phyloP scores from a whole-genome alignment of 1,284 basidiomycete species.

The Ustilago cynodontis region DNA sequence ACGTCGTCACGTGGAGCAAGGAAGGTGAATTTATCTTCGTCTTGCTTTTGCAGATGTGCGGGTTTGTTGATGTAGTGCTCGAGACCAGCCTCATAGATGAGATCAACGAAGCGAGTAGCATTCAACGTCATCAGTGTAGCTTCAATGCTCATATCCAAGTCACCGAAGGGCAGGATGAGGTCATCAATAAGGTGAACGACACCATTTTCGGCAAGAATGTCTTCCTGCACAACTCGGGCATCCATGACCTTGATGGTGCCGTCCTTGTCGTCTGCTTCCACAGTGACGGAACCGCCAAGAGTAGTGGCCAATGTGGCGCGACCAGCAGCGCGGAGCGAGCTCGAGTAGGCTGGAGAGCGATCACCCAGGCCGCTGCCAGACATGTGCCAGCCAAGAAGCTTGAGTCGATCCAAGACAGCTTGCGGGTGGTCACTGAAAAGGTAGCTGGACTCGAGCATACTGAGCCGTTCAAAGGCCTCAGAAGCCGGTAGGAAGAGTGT shows the following conservation, averaged over 20 bases:
- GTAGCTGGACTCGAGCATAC: slow-evolving; percentile 54
- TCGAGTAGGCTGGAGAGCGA: slow-evolving; percentile 59
- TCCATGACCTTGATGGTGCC: slow-evolving; percentile 37
- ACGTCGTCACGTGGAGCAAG: slow-evolving; percentile 91
- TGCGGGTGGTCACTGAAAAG: slow-evolving; percentile 55
- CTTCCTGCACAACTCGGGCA: slow-evolving; percentile 57
- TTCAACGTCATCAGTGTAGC: slow-evolving; percentile 90
- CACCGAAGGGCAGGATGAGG: slow-evolving; percentile 81
- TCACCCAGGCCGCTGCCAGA: slow-evolving; percentile 60
- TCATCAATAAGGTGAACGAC: slow-evolving; percentile 89
- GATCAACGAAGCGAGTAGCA: slow-evolving; percentile 89
- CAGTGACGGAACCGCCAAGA: slow-evolving; percentile 57
- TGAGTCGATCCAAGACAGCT: slow-evolving; percentile 59
- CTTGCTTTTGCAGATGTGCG: slow-evolving; percentile 34
- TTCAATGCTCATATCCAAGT: slow-evolving; percentile 87
- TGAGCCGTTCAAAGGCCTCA: slow-evolving; percentile 77
- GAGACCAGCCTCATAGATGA: slow-evolving; percentile 77
- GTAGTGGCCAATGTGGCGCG: slow-evolving; percentile 52
- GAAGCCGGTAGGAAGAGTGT: slow-evolving; percentile 92
- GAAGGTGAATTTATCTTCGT: slow-evolving; percentile 67
- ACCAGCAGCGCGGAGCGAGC: slow-evolving; percentile 20
- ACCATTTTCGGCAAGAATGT: slow-evolving; percentile 68
- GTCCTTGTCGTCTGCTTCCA: slow-evolving; percentile 30
- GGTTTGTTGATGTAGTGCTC: slow-evolving; percentile 72
- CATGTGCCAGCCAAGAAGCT: slow-evolving; percentile 65